A percentile compares a stretch with the other conserved stretches of the same genome.
Evolutionary conservation across 2,329 filamentous ascomycete species (phyloP).

Genomic region (Colletotrichum abscissum): DNA sequence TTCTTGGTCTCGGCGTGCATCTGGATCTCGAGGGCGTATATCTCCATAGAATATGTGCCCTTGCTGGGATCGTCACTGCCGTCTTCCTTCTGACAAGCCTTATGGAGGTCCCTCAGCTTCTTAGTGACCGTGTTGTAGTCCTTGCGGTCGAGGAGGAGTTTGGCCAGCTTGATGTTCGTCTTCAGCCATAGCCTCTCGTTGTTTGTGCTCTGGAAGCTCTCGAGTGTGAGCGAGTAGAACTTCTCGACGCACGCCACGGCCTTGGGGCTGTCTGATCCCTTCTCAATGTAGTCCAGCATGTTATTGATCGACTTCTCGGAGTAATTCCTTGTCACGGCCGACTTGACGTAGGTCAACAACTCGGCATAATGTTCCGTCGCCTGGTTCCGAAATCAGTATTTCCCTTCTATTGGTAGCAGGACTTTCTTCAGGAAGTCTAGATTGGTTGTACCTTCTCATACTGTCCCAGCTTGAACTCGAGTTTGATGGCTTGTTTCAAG

Average conservation of each 20-base stretch:
- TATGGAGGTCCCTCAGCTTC: conserved; percentile 90
- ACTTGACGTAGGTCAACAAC: conserved; percentile 96
- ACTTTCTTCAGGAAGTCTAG: neutral
- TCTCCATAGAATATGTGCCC: conserved; percentile 94
- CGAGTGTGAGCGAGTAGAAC: conserved; percentile 93
- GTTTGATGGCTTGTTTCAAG: conserved; percentile 96
- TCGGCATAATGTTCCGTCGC: conserved; percentile 93
- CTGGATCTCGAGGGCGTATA: conserved; percentile 97
- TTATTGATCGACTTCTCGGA: conserved; percentile 99
- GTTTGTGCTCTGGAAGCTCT: conserved; percentile 96
- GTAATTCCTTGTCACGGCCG: conserved; percentile 96
- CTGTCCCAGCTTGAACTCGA: conserved; percentile 91
- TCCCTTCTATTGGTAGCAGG: neutral
- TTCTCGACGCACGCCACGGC: conserved; percentile 86
- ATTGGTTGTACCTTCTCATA: conserved; percentile 76
- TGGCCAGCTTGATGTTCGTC: conserved; percentile 96
- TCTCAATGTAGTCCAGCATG: conserved; percentile 98
- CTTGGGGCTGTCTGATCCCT: conserved; percentile 77
- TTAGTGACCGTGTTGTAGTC: conserved; percentile 84
- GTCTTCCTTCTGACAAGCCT: conserved; percentile 87
- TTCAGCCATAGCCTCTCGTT: conserved; percentile 98
- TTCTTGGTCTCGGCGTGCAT: conserved; percentile 98
- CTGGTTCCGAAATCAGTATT: conserved; percentile 54
- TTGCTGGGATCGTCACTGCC: conserved; percentile 93
- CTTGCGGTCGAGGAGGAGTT: conserved; percentile 90